phyloP scores from a whole-genome alignment of 352 stramenopile species.

The Phytophthora aleatoria region DNA sequence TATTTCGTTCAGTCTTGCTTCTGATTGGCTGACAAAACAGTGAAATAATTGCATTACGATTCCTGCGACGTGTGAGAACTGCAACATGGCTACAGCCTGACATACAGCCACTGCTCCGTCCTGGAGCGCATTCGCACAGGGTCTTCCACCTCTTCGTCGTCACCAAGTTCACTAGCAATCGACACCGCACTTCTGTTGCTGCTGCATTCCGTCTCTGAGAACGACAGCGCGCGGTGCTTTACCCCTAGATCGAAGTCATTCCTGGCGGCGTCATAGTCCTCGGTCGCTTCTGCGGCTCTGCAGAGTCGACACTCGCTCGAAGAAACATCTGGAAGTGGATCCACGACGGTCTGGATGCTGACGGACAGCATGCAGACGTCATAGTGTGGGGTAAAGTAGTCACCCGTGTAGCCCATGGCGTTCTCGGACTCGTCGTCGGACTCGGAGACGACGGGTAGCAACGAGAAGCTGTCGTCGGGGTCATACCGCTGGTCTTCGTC shows the following conservation, averaged over 20 bases:
- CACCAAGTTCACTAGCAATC: background rate
- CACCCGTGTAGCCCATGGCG: slow-evolving; percentile 29
- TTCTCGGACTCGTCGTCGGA: slow-evolving; percentile 24
- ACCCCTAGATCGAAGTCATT: slow-evolving; percentile 1
- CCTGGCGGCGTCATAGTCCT: slow-evolving; percentile 4
- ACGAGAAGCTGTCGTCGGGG: slow-evolving; percentile 14
- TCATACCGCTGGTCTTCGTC: background rate
- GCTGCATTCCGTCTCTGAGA: slow-evolving; percentile 28
- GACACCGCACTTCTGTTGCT: slow-evolving; percentile 18
- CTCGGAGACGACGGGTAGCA: slow-evolving; percentile 31
- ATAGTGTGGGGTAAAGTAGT: slow-evolving; percentile 27
- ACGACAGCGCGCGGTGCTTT: slow-evolving; percentile 19
- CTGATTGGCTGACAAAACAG: background rate
- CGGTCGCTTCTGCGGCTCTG: slow-evolving; percentile 7
- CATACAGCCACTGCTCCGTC: slow-evolving; percentile 32
- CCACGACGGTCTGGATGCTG: slow-evolving; percentile 28
- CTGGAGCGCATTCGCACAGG: slow-evolving; percentile 1
- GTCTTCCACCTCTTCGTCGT: slow-evolving; percentile 5
- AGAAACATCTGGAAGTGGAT: slow-evolving; percentile 24
- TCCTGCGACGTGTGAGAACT: slow-evolving; percentile 11
- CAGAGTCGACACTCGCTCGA: slow-evolving; percentile 30
- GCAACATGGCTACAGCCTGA: slow-evolving; percentile 25
- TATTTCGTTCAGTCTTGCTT: too few species aligned
- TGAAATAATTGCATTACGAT: background rate
- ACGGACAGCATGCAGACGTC: slow-evolving; percentile 39